Percentiles rank a stretch among this genome's conserved stretches.
Conservation (phyloP, 164 flowering plant species). For the Magnolia officinalis region DNA sequence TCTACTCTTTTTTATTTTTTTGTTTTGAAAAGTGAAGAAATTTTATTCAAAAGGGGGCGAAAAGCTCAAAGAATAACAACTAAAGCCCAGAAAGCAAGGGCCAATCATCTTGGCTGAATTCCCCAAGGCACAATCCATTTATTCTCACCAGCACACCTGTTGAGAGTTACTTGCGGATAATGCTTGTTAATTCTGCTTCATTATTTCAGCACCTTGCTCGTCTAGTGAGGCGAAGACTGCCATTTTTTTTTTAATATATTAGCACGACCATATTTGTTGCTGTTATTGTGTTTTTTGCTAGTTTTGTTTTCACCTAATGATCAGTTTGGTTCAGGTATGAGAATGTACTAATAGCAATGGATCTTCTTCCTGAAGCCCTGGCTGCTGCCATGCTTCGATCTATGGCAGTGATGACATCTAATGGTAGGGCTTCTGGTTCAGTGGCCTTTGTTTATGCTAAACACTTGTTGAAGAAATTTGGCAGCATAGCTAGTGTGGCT, state of each 20-base stretch:
- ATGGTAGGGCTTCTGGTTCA: constrained; percentile 69
- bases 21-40: no score
- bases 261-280: background rate
- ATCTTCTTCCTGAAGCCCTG: constrained; percentile 84
- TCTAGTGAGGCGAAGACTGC: background rate
- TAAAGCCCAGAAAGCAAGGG: no score
- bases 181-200: background rate
- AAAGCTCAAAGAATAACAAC: no score
- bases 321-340: constrained; percentile 69
- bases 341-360: constrained; percentile 60
- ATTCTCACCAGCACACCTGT: background rate
- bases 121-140: background rate
- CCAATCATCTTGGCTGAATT: no score
- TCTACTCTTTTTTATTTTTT: no score
- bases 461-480: constrained; percentile 67
- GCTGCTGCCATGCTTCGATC: constrained; percentile 62
- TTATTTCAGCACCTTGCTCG: background rate
- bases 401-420: constrained; percentile 48
- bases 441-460: constrained; percentile 59
- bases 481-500: constrained; percentile 55
- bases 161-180: background rate
- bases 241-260: no score
- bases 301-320: background rate
- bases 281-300: background rate
- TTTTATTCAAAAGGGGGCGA: no score